phyloP scores from a whole-genome alignment of 352 stramenopile species.

The Elongisporangium undulatum region DNA sequence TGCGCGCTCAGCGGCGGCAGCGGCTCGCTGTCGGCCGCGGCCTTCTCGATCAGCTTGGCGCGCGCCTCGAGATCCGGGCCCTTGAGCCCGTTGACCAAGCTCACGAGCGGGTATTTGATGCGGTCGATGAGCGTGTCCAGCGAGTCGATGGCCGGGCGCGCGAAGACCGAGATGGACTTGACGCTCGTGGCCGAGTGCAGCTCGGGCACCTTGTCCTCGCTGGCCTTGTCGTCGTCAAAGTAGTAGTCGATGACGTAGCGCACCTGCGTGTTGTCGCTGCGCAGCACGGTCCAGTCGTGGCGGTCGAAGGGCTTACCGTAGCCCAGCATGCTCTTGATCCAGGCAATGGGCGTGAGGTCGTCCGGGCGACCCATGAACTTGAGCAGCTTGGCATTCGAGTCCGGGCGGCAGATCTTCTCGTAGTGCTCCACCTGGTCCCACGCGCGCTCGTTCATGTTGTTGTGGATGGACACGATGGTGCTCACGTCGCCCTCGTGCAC shows the following conservation, averaged over 20 bases:
- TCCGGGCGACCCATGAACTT: constrained; percentile 96
- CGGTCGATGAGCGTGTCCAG: constrained; percentile 67
- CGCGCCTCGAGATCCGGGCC: constrained; percentile 46
- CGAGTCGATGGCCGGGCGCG: constrained; percentile 78
- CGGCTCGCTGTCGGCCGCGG: constrained; percentile 28
- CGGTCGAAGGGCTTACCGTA: constrained; percentile 94
- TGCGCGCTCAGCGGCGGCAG: constrained; percentile 44
- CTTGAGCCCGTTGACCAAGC: constrained; percentile 41
- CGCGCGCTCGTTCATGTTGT: constrained; percentile 99
- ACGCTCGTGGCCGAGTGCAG: constrained; percentile 82
- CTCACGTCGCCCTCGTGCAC: constrained; percentile 92
- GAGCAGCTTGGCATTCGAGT: constrained; percentile 88
- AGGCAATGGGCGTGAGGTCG: constrained; percentile 95
- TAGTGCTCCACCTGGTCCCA: constrained; percentile 98
- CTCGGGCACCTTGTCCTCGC: constrained; percentile 72
- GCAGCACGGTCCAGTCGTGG: constrained; percentile 97
- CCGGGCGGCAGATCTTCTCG: constrained; percentile 89
- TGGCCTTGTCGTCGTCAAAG: constrained; percentile 86
- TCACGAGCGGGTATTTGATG: constrained; percentile 71
- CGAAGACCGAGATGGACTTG: constrained; percentile 89
- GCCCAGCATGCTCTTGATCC: constrained; percentile 86
- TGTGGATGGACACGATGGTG: constrained; percentile 98
- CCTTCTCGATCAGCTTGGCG: constrained; percentile 42
- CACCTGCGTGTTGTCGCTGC: constrained; percentile 86
- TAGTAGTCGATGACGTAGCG: constrained; percentile 99